These are phyloP conservation scores for Nannochloris sp. DNA, from an alignment of 139 green algal genomes.

Conservation along the genomic window DNA sequence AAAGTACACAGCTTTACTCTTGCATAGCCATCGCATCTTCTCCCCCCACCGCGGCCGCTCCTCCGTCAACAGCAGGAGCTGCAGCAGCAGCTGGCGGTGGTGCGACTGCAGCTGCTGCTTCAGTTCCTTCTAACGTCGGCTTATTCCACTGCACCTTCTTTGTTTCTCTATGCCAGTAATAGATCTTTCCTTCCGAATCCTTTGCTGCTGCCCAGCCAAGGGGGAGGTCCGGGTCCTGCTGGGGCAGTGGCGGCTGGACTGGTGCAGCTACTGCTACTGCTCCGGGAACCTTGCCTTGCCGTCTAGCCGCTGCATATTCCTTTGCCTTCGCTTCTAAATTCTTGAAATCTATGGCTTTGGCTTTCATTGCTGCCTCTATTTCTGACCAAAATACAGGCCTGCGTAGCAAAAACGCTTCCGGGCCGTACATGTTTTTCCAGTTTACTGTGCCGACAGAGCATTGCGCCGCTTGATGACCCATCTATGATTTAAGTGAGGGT, in stretches of 20 bases:
- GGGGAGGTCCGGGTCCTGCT: conserved; percentile 34
- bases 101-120: background rate
- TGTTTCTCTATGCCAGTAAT: conserved; percentile 44
- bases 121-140: conserved; percentile 37
- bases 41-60: too few species aligned
- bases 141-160: conserved; percentile 69
- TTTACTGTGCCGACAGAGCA: conserved; percentile 87
- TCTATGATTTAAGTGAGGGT: conserved; percentile 30
- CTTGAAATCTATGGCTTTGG: conserved; percentile 44
- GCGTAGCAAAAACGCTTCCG: conserved; percentile 65
- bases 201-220: conserved; percentile 57
- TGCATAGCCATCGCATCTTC: too few species aligned
- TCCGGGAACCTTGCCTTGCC: background rate
- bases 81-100: too few species aligned
- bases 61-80: too few species aligned
- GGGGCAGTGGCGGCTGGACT: background rate
- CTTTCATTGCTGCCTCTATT: conserved; percentile 36
- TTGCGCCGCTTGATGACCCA: conserved; percentile 78
- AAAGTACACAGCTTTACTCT: too few species aligned
- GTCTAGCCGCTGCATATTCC: conserved; percentile 46
- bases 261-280: background rate
- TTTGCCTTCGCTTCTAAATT: conserved; percentile 49
- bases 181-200: conserved; percentile 25
- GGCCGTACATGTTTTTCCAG: conserved; percentile 80
- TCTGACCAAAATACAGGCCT: conserved; percentile 63